Percentiles rank a stretch among this genome's conserved stretches.
phyloP scores from a whole-genome alignment of 1,139 yeast genomes.

The Hemisphaericaspora xylanilytica region DNA sequence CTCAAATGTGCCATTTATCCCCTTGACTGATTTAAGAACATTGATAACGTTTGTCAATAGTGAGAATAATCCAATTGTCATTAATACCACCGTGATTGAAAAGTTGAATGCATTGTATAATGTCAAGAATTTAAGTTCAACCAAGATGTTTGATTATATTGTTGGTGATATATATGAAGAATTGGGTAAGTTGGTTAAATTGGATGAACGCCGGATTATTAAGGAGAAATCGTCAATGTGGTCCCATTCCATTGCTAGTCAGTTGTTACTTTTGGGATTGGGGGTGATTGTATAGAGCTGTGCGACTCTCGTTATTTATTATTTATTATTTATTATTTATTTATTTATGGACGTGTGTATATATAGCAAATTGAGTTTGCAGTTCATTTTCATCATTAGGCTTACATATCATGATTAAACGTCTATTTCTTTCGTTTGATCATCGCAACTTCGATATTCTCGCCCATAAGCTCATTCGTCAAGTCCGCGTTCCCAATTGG shows the following conservation, averaged over 20 bases:
- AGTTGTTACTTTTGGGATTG: conserved; percentile 53
- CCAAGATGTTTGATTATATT: conserved; percentile 52
- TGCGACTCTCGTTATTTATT: background rate
- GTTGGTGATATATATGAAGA: conserved; percentile 60
- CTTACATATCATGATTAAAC: no score
- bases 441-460: no score
- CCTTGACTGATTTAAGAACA: conserved; percentile 59
- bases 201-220: conserved; percentile 46
- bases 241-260: conserved; percentile 63
- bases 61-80: conserved; percentile 34
- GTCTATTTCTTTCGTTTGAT: background rate
- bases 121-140: conserved; percentile 46
- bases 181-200: conserved; percentile 50
- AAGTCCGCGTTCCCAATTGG: no score
- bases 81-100: conserved; percentile 60
- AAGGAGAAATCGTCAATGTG: conserved; percentile 49
- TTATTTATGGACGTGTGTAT: conserved; percentile 1
- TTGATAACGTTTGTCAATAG: conserved; percentile 59
- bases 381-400: no score
- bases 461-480: no score
- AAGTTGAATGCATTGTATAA: conserved; percentile 52
- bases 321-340: conserved; percentile 1
- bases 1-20: conserved; percentile 53
- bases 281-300: conserved; percentile 50
- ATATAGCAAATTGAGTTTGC: background rate